A percentile compares a stretch with the other conserved stretches of the same genome.
Evolutionary conservation across 2,329 filamentous ascomycete species (phyloP).

Genomic region (Paraconiothyrium brasiliense): DNA sequence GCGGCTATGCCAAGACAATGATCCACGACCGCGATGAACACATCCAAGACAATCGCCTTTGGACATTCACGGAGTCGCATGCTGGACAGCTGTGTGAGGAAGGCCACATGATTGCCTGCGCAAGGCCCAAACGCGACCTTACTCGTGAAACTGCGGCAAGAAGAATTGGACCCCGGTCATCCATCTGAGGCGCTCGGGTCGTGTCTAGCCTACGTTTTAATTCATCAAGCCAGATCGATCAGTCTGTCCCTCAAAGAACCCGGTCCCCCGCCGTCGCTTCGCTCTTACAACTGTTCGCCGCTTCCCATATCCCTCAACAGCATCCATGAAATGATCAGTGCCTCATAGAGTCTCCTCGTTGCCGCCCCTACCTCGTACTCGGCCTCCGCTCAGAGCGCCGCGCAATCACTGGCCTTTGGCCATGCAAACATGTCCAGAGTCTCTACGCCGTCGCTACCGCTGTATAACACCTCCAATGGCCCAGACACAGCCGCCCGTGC

Average conservation of each 20-base stretch:
- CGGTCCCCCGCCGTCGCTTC: conserved; percentile 7
- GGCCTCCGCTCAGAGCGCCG: conserved; percentile 45
- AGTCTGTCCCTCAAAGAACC: conserved; percentile 11
- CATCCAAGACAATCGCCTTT: conserved; percentile 10
- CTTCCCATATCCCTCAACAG: conserved; percentile 12
- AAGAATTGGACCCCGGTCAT: conserved; percentile 11
- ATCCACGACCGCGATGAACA: conserved; percentile 14
- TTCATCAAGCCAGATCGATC: conserved; percentile 18
- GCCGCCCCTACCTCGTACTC: conserved; percentile 23
- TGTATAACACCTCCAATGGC: conserved; percentile 59
- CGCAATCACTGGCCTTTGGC: conserved; percentile 46
- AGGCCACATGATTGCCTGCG: neutral
- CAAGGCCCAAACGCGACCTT: conserved; percentile 2
- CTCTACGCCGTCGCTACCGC: conserved; percentile 66
- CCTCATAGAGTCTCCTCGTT: conserved; percentile 15
- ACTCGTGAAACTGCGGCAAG: conserved; percentile 14
- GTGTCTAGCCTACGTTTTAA: conserved; percentile 21
- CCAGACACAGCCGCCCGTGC: conserved; percentile 40
- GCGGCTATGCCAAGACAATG: conserved; percentile 18
- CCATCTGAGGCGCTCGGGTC: conserved; percentile 22
- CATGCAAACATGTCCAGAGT: conserved; percentile 71
- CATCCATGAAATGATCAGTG: conserved; percentile 36
- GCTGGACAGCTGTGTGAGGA: neutral
- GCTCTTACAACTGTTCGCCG: conserved; percentile 2
- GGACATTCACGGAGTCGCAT: conserved; percentile 2